A percentile compares a stretch with the other conserved stretches of the same genome.
These are phyloP conservation scores for Psilocybe mexicana DNA, from an alignment of 1,284 basidiomycete species.

Conservation along the genomic window DNA sequence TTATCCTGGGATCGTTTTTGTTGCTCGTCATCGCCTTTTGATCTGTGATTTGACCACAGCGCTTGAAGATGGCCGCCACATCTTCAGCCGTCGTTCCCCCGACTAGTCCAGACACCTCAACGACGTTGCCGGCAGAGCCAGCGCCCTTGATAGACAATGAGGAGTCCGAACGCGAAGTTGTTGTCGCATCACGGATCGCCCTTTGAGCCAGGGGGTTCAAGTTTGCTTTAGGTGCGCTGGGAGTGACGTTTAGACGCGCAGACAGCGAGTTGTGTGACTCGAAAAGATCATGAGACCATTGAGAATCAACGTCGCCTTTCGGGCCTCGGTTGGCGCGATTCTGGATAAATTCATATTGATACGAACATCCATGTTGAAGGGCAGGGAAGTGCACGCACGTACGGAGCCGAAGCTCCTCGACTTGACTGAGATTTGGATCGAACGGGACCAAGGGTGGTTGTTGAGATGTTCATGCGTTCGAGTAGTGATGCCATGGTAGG, in stretches of 20 bases:
- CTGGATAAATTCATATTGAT: constrained; percentile 36
- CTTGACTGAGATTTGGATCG: constrained; percentile 52
- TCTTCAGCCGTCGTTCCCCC: constrained; percentile 81
- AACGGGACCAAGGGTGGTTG: constrained; percentile 52
- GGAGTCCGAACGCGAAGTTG: constrained; percentile 29
- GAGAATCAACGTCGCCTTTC: constrained; percentile 64
- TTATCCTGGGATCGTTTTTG: constrained; percentile 57
- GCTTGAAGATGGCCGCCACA: constrained; percentile 84
- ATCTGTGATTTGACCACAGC: constrained; percentile 68
- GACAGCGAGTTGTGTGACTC: constrained; percentile 64
- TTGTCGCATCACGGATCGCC: constrained; percentile 53
- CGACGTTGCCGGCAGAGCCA: constrained; percentile 62
- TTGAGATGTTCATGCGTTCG: constrained; percentile 60
- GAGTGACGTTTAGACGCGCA: constrained; percentile 51
- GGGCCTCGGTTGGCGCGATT: constrained; percentile 51
- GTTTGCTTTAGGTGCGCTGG: constrained; percentile 43
- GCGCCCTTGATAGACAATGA: constrained; percentile 76
- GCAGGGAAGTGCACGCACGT: constrained; percentile 55
- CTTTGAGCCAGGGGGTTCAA: constrained; percentile 52
- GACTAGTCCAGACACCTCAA: constrained; percentile 76
- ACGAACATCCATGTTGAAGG: constrained; percentile 25
- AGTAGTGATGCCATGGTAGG: constrained; percentile 61
- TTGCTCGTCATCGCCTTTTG: constrained; percentile 46
- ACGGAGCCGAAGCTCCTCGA: constrained; percentile 57
- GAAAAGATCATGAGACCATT: constrained; percentile 75